phyloP scores from a whole-genome alignment of 768 basidiomycete genomes.

The Paxillus ammoniavirescens region DNA sequence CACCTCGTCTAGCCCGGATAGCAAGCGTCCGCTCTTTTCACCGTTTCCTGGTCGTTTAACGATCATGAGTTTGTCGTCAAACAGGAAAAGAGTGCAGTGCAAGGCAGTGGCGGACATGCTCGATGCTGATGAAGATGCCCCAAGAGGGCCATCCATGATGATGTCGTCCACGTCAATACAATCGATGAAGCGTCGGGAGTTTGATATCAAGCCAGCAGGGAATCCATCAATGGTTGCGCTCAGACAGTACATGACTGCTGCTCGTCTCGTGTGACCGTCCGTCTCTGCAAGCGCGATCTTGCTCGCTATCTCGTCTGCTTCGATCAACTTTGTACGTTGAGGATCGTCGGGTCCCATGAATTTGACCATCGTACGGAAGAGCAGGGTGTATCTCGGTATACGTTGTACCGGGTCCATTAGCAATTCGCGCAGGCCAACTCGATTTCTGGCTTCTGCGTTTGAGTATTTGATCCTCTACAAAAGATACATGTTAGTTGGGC shows the following conservation, averaged over 20 bases:
- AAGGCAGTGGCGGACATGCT: constrained; percentile 48
- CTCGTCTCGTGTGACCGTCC: constrained; percentile 88
- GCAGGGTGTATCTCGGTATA: constrained; percentile 89
- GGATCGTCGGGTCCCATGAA: constrained; percentile 78
- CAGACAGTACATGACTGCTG: constrained; percentile 84
- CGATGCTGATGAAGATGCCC: constrained; percentile 43
- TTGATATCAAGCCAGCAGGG: constrained; percentile 87
- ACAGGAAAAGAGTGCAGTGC: constrained; percentile 88
- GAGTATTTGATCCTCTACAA: constrained; percentile 84
- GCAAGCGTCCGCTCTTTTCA: constrained; percentile 67
- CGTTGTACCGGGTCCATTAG: constrained; percentile 97
- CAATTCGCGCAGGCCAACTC: constrained; percentile 85
- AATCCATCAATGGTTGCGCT: constrained; percentile 86
- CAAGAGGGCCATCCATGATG: constrained; percentile 43
- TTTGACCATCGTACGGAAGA: constrained; percentile 92
- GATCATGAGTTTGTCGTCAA: constrained; percentile 91
- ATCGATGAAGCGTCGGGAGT: constrained; percentile 84
- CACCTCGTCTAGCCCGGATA: constrained; percentile 77
- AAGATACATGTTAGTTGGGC: constrained; percentile 5
- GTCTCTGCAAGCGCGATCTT: constrained; percentile 90
- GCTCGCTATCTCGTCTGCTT: constrained; percentile 85
- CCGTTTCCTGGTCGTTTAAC: constrained; percentile 80
- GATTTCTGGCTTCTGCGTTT: constrained; percentile 68
- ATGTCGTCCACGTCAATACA: constrained; percentile 92
- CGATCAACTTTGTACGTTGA: constrained; percentile 73